Percentiles rank a stretch among this genome's conserved stretches.
Evolutionary conservation across 2,329 filamentous ascomycete genomes (phyloP).

Genomic region (Rutstroemia sp.): DNA sequence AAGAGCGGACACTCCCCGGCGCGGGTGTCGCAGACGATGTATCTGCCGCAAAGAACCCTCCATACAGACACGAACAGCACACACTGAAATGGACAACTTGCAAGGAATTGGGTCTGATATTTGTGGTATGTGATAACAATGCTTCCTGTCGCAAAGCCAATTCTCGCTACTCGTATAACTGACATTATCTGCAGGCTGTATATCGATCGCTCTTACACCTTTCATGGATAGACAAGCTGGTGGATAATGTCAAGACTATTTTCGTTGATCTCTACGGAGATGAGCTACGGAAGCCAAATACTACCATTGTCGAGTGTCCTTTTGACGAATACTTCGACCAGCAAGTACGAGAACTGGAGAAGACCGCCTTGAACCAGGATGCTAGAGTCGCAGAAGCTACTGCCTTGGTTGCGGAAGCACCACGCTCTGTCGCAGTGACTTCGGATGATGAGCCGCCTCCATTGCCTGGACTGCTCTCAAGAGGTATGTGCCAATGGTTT

Average conservation of each 20-base stretch:
- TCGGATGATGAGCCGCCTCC: constrained; percentile 42
- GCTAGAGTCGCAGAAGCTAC: constrained; percentile 21
- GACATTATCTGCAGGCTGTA: constrained; percentile 58
- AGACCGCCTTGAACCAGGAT: constrained; percentile 35
- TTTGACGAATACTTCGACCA: constrained; percentile 96
- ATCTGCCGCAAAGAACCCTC: constrained; percentile 56
- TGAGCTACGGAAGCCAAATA: constrained; percentile 74
- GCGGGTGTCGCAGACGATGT: constrained; percentile 52
- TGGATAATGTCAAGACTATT: constrained; percentile 89
- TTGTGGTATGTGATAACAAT: constrained; percentile 56
- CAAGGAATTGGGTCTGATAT: constrained; percentile 91
- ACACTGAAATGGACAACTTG: constrained; percentile 89
- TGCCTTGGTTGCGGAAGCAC: constrained; percentile 19
- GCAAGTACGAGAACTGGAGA: constrained; percentile 76
- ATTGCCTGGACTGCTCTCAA: constrained; percentile 30
- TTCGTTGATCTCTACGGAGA: constrained; percentile 88
- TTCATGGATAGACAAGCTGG: constrained; percentile 92
- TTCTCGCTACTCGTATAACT: neutral
- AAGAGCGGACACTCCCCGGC: constrained; percentile 66
- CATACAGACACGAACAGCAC: constrained; percentile 87
- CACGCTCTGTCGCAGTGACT: constrained; percentile 15
- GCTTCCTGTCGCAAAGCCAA: neutral
- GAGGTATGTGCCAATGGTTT: constrained; percentile 16
- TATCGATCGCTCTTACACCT: constrained; percentile 93
- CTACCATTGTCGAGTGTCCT: constrained; percentile 69